These are phyloP conservation scores for Neonectria faginata DNA, from an alignment of 2,329 filamentous ascomycete genomes.

Conservation along the genomic window DNA sequence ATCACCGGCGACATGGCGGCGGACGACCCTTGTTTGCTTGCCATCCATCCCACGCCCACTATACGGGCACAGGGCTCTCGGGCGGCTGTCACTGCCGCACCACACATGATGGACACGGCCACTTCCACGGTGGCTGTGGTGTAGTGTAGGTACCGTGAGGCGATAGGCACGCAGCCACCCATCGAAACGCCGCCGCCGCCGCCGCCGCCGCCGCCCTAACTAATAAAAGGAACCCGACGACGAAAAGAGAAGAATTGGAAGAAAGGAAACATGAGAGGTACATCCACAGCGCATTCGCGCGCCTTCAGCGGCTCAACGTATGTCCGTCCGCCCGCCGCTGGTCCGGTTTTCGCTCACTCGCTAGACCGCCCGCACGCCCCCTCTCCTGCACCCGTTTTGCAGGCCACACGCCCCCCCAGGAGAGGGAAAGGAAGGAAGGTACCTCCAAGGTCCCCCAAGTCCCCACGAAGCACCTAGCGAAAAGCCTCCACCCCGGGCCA, in stretches of 20 bases:
- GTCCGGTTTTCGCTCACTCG: slow-evolving; percentile 41
- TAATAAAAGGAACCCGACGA: neutral
- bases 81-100: neutral
- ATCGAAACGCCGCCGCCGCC: too few relatives aligned
- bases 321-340: slow-evolving; percentile 37
- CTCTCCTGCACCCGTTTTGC: slow-evolving; percentile 1
- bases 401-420: slow-evolving; percentile 4
- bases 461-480: neutral
- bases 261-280: neutral
- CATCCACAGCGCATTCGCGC: slow-evolving; percentile 17
- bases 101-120: neutral
- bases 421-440: slow-evolving; percentile 6
- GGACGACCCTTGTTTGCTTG: slow-evolving; percentile 12
- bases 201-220: neutral
- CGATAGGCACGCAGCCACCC: neutral
- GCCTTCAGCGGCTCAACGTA: slow-evolving; percentile 38
- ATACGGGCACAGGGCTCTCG: neutral
- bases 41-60: neutral
- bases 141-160: neutral
- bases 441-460: slow-evolving; percentile 19
- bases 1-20: slow-evolving; percentile 21
- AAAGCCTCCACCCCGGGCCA: slow-evolving; percentile 40
- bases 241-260: neutral
- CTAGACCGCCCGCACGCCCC: slow-evolving; percentile 24
- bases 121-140: neutral